Base-by-base conservation (phyloP, 169 alveolate species). In the Plasmodium coatneyi region DNA sequence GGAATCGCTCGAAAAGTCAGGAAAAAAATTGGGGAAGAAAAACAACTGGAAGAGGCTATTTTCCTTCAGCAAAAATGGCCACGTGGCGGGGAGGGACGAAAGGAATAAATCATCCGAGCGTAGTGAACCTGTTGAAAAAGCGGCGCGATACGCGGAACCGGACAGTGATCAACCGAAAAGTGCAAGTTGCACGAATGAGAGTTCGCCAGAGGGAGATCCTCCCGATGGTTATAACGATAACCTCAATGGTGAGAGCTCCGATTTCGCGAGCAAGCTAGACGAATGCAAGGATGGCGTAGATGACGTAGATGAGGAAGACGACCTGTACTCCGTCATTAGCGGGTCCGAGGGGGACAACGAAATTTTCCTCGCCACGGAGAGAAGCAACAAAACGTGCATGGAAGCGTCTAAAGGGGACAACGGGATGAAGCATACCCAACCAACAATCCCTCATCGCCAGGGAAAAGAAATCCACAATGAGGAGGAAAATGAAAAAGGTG, bases 301-400 rank as follows among this genome's bases (percentile, higher is more conserved):
- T 6, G 84, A 80, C 1, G 36, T 76, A 41, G 54, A 52, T 34
- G 60, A 84, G 16, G 84, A 54, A 2, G 93, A 86, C 43, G 93
- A 86, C 43, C 84, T 86, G 19, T 86, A 76, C 43, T 86, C 93
- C 19, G 93, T 86, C 41, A 86, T 86, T 19, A 86, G 93, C 71
- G 93, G 93, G 6, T 54, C 86, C 28, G 93, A 86, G 43, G 30
- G 32, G 60, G 84, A 78, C 30, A 54, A 86, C 70, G 80, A 52
- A 4, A 46, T 32, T 5, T 19, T 84, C 16, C 7, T 14, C 54
- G 76, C 76, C 70, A 71, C 22, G 22, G 0, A 54, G 32, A 71
- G 12, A 12, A 54, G 34, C 54, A 30, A 7, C 6, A n/a, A 25
- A 6, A 36, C 32, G n/a, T 22, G 25, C 70, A 81, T 81, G 16